These are phyloP conservation scores for Ambispora gerdemannii DNA, from an alignment of 192 early-diverging fungal species.

Conservation along the genomic window DNA sequence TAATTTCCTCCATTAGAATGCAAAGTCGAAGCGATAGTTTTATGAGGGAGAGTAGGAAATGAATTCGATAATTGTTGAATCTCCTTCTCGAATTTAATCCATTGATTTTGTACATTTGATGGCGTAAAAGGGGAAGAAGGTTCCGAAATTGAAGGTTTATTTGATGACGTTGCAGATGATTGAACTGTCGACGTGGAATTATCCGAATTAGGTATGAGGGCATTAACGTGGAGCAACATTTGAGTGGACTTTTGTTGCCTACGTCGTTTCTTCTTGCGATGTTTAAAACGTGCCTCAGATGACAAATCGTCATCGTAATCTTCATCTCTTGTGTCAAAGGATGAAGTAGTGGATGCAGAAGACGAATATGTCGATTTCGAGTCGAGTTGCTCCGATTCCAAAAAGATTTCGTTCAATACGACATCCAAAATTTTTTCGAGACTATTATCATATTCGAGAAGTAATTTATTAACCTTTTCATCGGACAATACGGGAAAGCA, in stretches of 20 bases:
- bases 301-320: conserved; percentile 1
- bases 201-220: neutral
- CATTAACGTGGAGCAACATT: conserved; percentile 5
- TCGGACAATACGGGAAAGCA: conserved; percentile 7
- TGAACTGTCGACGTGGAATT: neutral
- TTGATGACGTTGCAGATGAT: neutral
- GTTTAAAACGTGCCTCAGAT: neutral
- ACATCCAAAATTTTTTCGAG: conserved; percentile 2
- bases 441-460: conserved; percentile 7
- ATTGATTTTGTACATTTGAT: neutral
- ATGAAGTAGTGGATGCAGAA: neutral
- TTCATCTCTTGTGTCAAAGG: neutral
- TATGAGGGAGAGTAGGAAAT: neutral
- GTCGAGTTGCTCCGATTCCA: neutral
- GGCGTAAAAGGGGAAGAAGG: neutral
- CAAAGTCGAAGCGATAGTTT: neutral
- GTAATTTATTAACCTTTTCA: neutral
- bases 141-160: neutral
- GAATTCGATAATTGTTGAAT: neutral
- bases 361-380: neutral
- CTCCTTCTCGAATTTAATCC: neutral
- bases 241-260: conserved; percentile 1
- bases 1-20: neutral
- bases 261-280: conserved; percentile 22
- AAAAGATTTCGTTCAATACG: neutral